Base-by-base conservation (phyloP, 1,284 basidiomycete genomes). In the Peniophora sp. region DNA sequence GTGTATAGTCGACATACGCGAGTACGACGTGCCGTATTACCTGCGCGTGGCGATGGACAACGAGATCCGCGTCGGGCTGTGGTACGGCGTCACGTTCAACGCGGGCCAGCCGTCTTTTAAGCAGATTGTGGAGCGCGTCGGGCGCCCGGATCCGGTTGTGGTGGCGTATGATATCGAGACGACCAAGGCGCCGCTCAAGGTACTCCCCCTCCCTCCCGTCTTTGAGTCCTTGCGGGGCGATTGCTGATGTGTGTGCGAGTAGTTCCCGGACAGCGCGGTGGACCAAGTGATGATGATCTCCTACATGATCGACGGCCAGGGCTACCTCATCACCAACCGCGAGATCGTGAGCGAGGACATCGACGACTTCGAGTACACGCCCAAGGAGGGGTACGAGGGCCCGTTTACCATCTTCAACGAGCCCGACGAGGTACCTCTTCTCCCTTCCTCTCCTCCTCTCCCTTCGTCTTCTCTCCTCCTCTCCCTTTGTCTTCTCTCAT, bases 281-380 rank as follows among this genome's bases (percentile, higher is more conserved):
- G 97, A 99, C 72, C 94, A 97, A 64, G 92, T 99, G 61, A 99
- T 99, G 96, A 99, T 99, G 97, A 99, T 99, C 58, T 99, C 97
- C 42, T 97, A 96, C 70, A 97, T 97, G 92, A 74, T 97, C 34
- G 93, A 97, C 64, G 93, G 92, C 0, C 92, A 98, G 65, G 97
- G 97, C 0, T 99, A 89, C 63, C 80, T 99, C 55, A 98, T 99
- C 67, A 98, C 94, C 18, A 99, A 99, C 62, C 81, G 97, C 46
- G 96, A 99, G 58, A 97, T 99, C 50, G 93, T 99, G 53, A 86
- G 88, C 54, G 94, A 99, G 64, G 93, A 99, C 64, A 98, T 99
- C 54, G 93, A 97, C 39, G 90, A 99, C 65, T 99, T 99, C 61
- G 97, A 99, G 66, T 99, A 99, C 66, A 98, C 97, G 1, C 97